Conservation (phyloP, 345 rosid genomes). For the Cardamine resedifolia region DNA sequence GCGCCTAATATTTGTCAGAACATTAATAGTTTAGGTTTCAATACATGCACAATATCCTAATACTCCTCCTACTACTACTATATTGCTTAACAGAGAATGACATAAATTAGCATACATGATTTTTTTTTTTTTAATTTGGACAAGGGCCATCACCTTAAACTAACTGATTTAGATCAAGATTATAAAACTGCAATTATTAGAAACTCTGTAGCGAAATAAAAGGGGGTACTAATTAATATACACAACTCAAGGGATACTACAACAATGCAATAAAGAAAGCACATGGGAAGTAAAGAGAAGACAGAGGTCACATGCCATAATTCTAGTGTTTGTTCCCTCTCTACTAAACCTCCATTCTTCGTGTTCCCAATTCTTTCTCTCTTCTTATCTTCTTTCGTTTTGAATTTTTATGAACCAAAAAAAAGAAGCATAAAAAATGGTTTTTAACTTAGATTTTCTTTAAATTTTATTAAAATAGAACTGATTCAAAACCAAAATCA, state of each 20-base stretch:
- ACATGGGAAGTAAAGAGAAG: constrained; percentile 39
- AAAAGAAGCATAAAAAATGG: no score
- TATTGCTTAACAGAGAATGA: background rate
- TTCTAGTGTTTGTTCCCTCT: constrained; percentile 34
- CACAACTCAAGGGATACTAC: background rate
- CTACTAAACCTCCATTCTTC: constrained; percentile 17
- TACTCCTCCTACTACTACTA: no score
- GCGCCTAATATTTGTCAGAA: background rate
- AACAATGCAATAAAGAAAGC: constrained; percentile 33
- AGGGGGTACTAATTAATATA: background rate
- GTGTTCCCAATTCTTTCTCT: constrained; percentile 34
- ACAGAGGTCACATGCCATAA: constrained; percentile 42
- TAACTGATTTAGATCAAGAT: background rate
- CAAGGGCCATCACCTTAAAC: constrained; percentile 12
- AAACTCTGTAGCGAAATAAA: constrained; percentile 4
- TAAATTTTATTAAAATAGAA: background rate
- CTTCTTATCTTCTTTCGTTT: constrained; percentile 26
- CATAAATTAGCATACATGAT: background rate
- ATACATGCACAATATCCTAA: background rate
- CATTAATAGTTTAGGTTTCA: background rate
- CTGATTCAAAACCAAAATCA: background rate
- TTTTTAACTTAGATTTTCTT: background rate
- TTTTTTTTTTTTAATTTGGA: background rate
- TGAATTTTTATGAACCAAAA: background rate
- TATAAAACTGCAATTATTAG: background rate